Percentiles rank a stretch among this genome's conserved stretches.
Evolutionary conservation across 2,329 filamentous ascomycete genomes (phyloP).

Genomic region (Coniochaeta sp.): DNA sequence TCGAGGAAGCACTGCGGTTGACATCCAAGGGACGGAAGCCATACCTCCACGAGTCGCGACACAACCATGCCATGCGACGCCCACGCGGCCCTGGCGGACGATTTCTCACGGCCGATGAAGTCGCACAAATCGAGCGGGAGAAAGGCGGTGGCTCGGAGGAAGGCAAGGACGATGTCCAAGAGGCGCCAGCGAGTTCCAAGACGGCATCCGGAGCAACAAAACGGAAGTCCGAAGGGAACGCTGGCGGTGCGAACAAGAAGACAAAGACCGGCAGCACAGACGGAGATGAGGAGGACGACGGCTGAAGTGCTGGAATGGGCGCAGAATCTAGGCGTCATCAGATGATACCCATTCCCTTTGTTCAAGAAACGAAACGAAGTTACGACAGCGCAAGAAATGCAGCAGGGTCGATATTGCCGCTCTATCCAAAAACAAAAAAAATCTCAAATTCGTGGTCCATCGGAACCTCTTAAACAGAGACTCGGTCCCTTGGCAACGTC

Average conservation of each 20-base stretch:
- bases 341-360: slow-evolving; percentile 16
- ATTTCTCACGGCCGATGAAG: slow-evolving; percentile 94
- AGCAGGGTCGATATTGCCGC: neutral
- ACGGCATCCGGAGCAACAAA: slow-evolving; percentile 40
- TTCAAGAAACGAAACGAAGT: slow-evolving; percentile 16
- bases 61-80: slow-evolving; percentile 96
- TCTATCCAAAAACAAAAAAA: neutral
- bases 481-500: neutral
- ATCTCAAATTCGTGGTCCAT: neutral
- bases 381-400: slow-evolving; percentile 12
- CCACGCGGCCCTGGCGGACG: slow-evolving; percentile 89
- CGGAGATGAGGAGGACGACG: slow-evolving; percentile 24
- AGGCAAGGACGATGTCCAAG: slow-evolving; percentile 11
- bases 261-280: slow-evolving; percentile 35
- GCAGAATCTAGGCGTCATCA: slow-evolving; percentile 3
- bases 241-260: slow-evolving; percentile 45
- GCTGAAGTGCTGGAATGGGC: slow-evolving; percentile 1
- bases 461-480: neutral
- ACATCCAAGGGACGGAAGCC: slow-evolving; percentile 95
- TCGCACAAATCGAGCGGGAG: slow-evolving; percentile 76
- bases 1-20: slow-evolving; percentile 85
- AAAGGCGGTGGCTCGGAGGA: slow-evolving; percentile 31
- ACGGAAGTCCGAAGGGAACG: slow-evolving; percentile 50
- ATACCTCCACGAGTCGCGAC: slow-evolving; percentile 92
- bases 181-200: slow-evolving; percentile 16